These are phyloP conservation scores for Trichoderma virens DNA, from an alignment of 495 filamentous ascomycete species.

Conservation along the genomic window DNA sequence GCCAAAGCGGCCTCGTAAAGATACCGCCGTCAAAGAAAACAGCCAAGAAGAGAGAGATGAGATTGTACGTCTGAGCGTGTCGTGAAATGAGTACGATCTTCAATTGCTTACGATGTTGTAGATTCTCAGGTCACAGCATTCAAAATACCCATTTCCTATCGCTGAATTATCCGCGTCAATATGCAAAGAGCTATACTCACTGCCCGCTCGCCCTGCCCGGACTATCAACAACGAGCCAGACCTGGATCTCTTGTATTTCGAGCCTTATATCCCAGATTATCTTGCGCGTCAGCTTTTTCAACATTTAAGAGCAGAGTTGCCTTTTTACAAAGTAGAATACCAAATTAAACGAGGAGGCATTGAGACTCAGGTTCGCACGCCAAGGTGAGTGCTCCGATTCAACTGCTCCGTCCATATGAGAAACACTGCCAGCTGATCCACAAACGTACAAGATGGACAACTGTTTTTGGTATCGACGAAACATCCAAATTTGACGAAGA, in stretches of 20 bases:
- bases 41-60: not conserved
- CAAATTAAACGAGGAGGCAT: slow-evolving; percentile 50
- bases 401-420: not conserved
- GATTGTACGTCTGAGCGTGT: not conserved
- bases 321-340: slow-evolving; percentile 69
- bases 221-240: slow-evolving; percentile 53
- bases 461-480: slow-evolving; percentile 64
- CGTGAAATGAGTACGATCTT: not conserved
- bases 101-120: not conserved
- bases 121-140: slow-evolving; percentile 33
- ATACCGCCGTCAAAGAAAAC: not conserved
- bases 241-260: slow-evolving; percentile 60
- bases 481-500: slow-evolving; percentile 40
- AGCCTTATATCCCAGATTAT: slow-evolving; percentile 50
- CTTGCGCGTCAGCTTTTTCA: slow-evolving; percentile 52
- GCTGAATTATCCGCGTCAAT: slow-evolving; percentile 40
- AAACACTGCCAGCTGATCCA: not conserved
- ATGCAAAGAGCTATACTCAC: slow-evolving; percentile 16
- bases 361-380: slow-evolving; percentile 57
- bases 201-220: slow-evolving; percentile 30
- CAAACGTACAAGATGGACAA: slow-evolving; percentile 37
- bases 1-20: slow-evolving; percentile 28
- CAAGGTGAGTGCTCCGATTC: slow-evolving; percentile 30
- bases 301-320: slow-evolving; percentile 53
- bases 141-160: slow-evolving; percentile 57